These are phyloP conservation scores for Solanum commersonii DNA, from an alignment of 257 asterid genomes.

Conservation along the genomic window DNA sequence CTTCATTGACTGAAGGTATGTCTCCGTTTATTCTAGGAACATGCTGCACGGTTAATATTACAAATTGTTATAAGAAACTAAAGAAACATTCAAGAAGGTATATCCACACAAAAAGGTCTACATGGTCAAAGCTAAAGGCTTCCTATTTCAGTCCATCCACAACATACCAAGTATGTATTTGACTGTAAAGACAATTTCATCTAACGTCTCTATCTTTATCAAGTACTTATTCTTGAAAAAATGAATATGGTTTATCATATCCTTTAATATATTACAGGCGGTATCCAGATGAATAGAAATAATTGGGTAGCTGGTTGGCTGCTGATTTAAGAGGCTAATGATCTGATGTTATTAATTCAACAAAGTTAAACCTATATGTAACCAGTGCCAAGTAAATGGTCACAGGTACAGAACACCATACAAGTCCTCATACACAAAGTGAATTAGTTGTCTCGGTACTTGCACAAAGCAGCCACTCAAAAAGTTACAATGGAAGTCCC, in stretches of 20 bases:
- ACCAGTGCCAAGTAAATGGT: neutral
- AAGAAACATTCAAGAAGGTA: neutral
- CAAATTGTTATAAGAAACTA: neutral
- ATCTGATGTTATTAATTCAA: neutral
- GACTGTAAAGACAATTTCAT: neutral
- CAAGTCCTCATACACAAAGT: neutral
- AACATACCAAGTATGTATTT: neutral
- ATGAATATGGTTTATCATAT: neutral
- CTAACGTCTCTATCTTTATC: neutral
- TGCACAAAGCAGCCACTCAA: neutral
- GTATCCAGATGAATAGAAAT: neutral
- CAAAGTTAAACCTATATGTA: neutral
- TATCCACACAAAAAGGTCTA: neutral
- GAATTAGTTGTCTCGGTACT: neutral
- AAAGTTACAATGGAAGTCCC: neutral
- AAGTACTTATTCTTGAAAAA: neutral
- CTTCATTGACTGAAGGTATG: slow-evolving; percentile 90
- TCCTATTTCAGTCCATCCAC: neutral
- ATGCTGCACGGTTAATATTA: slow-evolving; percentile 55
- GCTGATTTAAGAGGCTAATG: neutral
- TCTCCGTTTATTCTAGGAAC: slow-evolving; percentile 88
- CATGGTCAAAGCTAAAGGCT: neutral
- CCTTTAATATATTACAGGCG: neutral
- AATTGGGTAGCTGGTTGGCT: neutral
- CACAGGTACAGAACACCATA: neutral